Percentiles rank a stretch among this genome's conserved stretches.
Evolutionary conservation across 257 asterid species (phyloP).

Genomic region (Ophiorrhiza pumila): DNA sequence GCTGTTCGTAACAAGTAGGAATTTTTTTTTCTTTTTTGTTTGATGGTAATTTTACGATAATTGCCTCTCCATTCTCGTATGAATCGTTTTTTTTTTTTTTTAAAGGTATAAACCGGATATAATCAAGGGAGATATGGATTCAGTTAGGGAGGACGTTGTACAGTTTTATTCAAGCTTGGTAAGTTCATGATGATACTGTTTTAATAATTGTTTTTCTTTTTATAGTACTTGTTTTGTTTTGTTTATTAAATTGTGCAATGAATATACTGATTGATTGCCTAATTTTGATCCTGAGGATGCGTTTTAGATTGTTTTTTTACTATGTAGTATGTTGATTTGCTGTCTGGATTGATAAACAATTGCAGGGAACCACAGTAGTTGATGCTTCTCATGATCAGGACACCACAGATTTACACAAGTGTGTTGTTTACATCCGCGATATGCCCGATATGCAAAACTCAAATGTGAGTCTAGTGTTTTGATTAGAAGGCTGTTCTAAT

Average conservation of each 20-base stretch:
- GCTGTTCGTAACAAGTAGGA: constrained; percentile 65
- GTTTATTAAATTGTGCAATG: background rate
- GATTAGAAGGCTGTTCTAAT: background rate
- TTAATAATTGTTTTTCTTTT: constrained; percentile 5
- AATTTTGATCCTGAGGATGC: too few species aligned
- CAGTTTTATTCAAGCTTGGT: constrained; percentile 57
- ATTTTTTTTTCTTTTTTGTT: background rate
- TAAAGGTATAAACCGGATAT: constrained; percentile 78
- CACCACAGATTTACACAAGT: constrained; percentile 89
- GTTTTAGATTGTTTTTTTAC: too few species aligned
- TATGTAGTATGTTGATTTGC: too few species aligned
- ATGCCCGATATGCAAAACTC: constrained; percentile 39
- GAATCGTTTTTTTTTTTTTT: constrained; percentile 13
- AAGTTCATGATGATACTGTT: constrained; percentile 25
- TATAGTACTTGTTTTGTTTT: background rate
- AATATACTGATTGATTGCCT: background rate
- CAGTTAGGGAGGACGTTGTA: constrained; percentile 72
- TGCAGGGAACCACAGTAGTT: constrained; percentile 74
- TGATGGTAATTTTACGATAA: background rate
- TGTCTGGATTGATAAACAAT: constrained; percentile 17
- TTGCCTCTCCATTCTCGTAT: background rate
- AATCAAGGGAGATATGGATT: constrained; percentile 93
- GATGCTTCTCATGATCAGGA: constrained; percentile 88
- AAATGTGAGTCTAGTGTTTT: constrained; percentile 43
- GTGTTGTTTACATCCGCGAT: constrained; percentile 58